Evolutionary conservation across 768 basidiomycete genomes (phyloP), one percentile per base, ranked within the genome.

Genomic region (Suillus placidus): DNA sequence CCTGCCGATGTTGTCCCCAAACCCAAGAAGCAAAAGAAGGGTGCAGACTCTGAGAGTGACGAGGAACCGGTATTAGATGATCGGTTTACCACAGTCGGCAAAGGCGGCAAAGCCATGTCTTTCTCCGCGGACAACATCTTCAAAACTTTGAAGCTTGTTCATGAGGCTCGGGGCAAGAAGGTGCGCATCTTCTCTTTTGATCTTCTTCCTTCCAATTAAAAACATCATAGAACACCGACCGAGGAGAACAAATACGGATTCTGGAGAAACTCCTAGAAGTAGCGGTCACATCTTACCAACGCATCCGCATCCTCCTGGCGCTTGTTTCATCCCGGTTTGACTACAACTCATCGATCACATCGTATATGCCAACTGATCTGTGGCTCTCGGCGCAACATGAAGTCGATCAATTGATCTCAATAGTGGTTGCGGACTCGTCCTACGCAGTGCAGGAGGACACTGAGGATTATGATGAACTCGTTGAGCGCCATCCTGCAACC

Each of bases 141-240:
- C 83, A 97, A 98, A 79, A 92, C 89, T 66, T 85, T 99, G 40
- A 91, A 95, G 73, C 84, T 90, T 34, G 88, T 99, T 26, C 90
- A 97, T 75, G 97, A 99, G 70, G 94, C 94, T 56, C 88, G 97
- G 64, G 97, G 97, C 14, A 94, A 95, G 80, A 99, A 99, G 88
- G 95, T 96, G 38, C 45, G 83, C 4, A n/a, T 61, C 63, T 58
- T 51, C 18, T 45, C 9, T 42, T 23, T 26, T 14, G 63, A 26
- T 63, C 32, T 13, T n/a, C 23, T 26, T 0, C 40, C n/a, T 30
- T 30, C n/a, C 38, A 71, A 26, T 69, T 57, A 42, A 55, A 6
- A 4, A 42, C n/a, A 16, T 71, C 38, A 1, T 67, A 98, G 96
- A 97, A 97, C 80, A 99, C 97, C 43, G 96, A 99, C 78, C 90